Base-by-base conservation (phyloP, 192 early-diverging fungal species). In the Mycoemilia scoparia region DNA sequence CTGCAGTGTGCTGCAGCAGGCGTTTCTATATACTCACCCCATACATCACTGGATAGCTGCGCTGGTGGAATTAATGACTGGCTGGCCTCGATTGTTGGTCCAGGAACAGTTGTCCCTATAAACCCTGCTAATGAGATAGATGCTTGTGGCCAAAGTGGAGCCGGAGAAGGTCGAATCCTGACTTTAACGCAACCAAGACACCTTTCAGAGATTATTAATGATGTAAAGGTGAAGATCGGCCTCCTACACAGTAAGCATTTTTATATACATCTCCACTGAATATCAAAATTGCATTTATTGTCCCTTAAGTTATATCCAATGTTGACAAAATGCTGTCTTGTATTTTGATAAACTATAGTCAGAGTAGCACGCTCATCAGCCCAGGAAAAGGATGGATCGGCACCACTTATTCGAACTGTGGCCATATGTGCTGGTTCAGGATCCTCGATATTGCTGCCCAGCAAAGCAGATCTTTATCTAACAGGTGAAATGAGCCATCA, bases 401-500 rank as follows among this genome's bases (percentile, higher is more conserved):
- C 47, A 13, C 41, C 49, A 14, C 46, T 68, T n/a, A 71, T 92
- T 22, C 45, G 51, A 24, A 75, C 71, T 3, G 66, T 93, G 20
- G 92, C 80, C 6, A 84, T 93, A 24, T 96, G 92, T 65, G 88
- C 87, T 5, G 92, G 92, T 8, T 87, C 87, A 2, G 81, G 84
- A 1, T 49, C 55, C 15, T 77, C 72, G 3, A 73, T 87, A 5
- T 48, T 87, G 9, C 44, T 43, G 8, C 51, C 60, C 0, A 2
- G 24, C 6, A 47, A 50, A 10, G 77, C 84, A 2, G 88, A 92
- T 51, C 42, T 96, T 17, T 86, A 73, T 43, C 70, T 86, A 21
- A 88, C 92, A 5, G 92, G 89, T 9, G 92, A 96, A 66, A 85
- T 96, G 77, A 74, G 74, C 9, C 92, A 96, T 45, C 92, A 96